Conservation (phyloP, 345 rosid genomes). For the Brassica juncea region DNA sequence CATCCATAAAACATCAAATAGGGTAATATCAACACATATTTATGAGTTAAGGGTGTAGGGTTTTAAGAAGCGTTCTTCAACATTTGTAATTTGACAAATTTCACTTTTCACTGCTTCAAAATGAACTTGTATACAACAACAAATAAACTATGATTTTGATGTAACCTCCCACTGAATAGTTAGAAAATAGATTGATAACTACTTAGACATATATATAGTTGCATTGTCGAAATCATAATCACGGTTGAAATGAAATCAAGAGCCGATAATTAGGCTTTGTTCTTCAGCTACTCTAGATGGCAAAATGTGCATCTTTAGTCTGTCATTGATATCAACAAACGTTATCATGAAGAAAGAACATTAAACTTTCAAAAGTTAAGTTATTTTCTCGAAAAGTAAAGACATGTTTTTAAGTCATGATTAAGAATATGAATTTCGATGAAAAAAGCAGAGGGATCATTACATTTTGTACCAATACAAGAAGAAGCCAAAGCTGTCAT, state of each 20-base stretch:
- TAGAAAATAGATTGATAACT: conserved; percentile 14
- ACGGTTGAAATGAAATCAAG: conserved; percentile 17
- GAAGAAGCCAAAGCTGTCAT: conserved; percentile 30
- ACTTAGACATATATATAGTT: conserved; percentile 8
- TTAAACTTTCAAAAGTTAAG: conserved; percentile 38
- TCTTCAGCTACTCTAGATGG: conserved; percentile 17
- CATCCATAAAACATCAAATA: not conserved
- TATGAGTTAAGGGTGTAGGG: not conserved
- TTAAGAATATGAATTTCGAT: conserved; percentile 36
- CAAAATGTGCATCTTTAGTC: conserved; percentile 22
- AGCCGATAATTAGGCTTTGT: conserved; percentile 11
- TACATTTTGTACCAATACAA: conserved; percentile 30
- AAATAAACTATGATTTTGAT: conserved; percentile 3
- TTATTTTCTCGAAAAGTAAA: conserved; percentile 36
- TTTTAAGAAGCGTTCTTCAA: conserved; percentile 11
- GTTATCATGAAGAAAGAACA: conserved; percentile 42
- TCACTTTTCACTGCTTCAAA: conserved; percentile 5
- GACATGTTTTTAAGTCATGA: conserved; percentile 35
- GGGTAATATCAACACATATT: not conserved
- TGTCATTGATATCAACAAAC: conserved; percentile 38
- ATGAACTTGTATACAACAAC: not conserved
- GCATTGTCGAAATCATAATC: conserved; percentile 19
- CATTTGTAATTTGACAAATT: not conserved
- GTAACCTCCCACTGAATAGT: conserved; percentile 20
- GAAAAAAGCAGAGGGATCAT: conserved; percentile 38